Evolutionary conservation across 2,329 filamentous ascomycete species (phyloP), one percentile per base, ranked within the genome.

Genomic region (Penicillium crustosum): DNA sequence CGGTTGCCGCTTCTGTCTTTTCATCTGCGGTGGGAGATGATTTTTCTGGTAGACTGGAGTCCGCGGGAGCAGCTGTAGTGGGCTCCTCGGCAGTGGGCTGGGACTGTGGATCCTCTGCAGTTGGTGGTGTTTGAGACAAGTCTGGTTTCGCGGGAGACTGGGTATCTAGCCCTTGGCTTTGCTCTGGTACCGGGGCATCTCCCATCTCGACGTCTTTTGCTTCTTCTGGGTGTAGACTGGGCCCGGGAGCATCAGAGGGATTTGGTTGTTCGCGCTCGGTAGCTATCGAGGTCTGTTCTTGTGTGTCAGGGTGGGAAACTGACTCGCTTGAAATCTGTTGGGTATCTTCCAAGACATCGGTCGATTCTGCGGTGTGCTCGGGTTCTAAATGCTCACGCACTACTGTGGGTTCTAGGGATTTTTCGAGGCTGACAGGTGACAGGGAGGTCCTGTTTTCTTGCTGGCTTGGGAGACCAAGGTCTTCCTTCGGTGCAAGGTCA

Each of bases 141-240:
- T 56, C 52, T 43, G 35, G 19, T 47, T 50, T 29, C 23, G 56
- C 44, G 13, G 41, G 35, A 33, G 45, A 39, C 10, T 53, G 23
- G n/a, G n/a, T 2, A 23, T 50, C 38, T 43, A 17, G 23, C 38
- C 6, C 23, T 42, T 25, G n/a, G 33, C 52, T 39, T 31, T 58
- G 53, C 43, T 49, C 54, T 15, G 36, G 21, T 13, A 31, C 31
- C 2, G 50, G 31, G 6, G 52, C 49, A 10, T 59, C 59, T 23
- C 21, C 45, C 52, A 61, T 56, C 23, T 59, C 53, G 6, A 55
- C 6, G 41, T 62, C 58, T 42, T 61, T 59, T 27, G 49, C n/a
- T 42, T 59, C 56, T 7, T 25, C 15, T 6, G 29, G 1, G 19
- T n/a, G 29, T 17, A 25, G 15, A 19, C 27, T 23, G 8, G 47